Evolutionary conservation across 2,329 filamentous ascomycete genomes (phyloP).

Genomic region (Hypomyces perniciosus): DNA sequence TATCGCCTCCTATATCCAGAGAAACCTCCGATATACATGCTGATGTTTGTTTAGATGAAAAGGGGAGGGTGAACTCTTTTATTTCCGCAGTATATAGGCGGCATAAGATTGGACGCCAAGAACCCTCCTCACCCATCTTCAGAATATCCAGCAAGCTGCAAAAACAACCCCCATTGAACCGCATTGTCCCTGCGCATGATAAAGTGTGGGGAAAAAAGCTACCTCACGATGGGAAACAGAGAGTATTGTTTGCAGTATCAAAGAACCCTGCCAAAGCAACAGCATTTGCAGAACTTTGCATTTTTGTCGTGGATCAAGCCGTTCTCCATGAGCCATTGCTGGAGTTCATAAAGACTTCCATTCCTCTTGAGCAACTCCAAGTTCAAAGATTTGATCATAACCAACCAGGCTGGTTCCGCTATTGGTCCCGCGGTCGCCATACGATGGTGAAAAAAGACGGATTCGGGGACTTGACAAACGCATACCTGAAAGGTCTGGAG

Average conservation of each 20-base stretch:
- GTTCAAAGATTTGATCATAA: too few relatives aligned
- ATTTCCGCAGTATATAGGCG: not conserved
- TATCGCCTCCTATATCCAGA: too few relatives aligned
- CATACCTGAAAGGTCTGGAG: too few relatives aligned
- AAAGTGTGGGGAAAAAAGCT: not conserved
- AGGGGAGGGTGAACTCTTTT: not conserved
- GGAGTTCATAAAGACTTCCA: not conserved
- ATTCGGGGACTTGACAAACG: too few relatives aligned
- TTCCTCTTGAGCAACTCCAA: too few relatives aligned
- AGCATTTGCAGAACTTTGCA: not conserved
- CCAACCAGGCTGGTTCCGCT: too few relatives aligned
- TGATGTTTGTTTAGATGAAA: not conserved
- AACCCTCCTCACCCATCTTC: not conserved
- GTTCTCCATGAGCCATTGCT: not conserved
- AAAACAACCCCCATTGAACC: not conserved
- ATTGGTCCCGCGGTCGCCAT: too few relatives aligned
- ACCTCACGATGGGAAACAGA: not conserved
- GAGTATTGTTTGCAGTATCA: not conserved
- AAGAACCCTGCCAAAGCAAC: not conserved
- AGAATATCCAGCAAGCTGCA: not conserved
- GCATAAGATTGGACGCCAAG: not conserved
- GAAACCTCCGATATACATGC: not conserved
- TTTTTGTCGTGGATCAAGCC: not conserved
- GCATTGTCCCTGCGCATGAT: not conserved
- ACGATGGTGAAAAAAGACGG: too few relatives aligned